Evolutionary conservation across 2,329 filamentous ascomycete genomes (phyloP).

Genomic region (Pseudomassariella vexata): DNA sequence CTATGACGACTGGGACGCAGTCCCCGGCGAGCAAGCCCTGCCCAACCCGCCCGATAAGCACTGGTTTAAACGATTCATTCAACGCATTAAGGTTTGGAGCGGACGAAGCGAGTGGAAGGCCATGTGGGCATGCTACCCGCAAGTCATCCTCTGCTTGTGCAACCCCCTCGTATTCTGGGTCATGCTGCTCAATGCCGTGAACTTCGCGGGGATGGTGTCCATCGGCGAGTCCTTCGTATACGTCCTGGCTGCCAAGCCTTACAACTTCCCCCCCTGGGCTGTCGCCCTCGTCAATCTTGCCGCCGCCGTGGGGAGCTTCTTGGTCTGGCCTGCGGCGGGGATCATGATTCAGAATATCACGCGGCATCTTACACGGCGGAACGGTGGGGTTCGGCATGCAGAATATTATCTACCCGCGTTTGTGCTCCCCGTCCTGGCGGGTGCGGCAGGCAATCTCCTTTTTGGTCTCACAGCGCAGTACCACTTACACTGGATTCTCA

Average conservation of each 20-base stretch:
- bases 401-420: conserved; percentile 20
- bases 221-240: too few species aligned
- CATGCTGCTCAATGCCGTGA: conserved; percentile 17
- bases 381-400: conserved; percentile 17
- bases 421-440: conserved; percentile 13
- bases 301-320: conserved; percentile 11
- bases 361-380: conserved; percentile 15
- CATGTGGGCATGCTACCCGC: conserved; percentile 11
- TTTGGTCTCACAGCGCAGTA: conserved; percentile 8
- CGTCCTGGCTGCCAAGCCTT: too few species aligned
- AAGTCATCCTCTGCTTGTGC: conserved; percentile 17
- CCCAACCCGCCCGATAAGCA: conserved; percentile 3
- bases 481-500: too few species aligned
- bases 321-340: conserved; percentile 10
- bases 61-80: conserved; percentile 6
- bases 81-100: conserved; percentile 7
- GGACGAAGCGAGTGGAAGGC: conserved; percentile 10
- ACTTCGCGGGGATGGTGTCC: conserved; percentile 15
- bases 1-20: conserved; percentile 25
- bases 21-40: conserved; percentile 12
- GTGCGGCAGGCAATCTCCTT: conserved; percentile 7
- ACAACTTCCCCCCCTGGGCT: too few species aligned
- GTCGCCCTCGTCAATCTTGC: conserved; percentile 11
- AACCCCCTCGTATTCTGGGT: conserved; percentile 23
- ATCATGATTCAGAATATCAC: conserved; percentile 13